Evolutionary conservation across 306 rosid species (phyloP), one percentile per base, ranked within the genome.

Genomic region (Fagus sylvatica): DNA sequence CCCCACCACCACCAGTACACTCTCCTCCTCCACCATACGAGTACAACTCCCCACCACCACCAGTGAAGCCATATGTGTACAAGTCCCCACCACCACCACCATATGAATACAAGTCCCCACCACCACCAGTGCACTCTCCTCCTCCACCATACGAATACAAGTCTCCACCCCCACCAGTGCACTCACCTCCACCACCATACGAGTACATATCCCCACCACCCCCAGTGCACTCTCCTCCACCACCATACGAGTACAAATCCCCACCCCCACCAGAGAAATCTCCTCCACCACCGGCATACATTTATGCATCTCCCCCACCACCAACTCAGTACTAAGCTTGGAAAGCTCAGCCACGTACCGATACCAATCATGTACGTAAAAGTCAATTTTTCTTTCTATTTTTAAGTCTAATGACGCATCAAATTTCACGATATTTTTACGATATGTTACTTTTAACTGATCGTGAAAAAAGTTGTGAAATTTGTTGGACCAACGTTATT

Each of bases 301-400:
- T 85, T 67, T 89, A 89, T 64, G 86, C 91, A 56, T 88, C 91
- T 79, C 91, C 91, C 37, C 91, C 91, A 54, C 91, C 91, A 55
- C 91, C 91, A 5, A 67, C 74, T 28, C 74, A 81, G 73, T 86
- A 83, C 75, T 94, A 89, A 80, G 87, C 55, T 48, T 46, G 7
- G 34, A 32, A 13, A 53, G 67, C 33, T 6, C 60, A 69, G 33
- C 51, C 68, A 22, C 62, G 61, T 43, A 39, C 83, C 55, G 11
- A 75, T 43, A 69, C 75, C 73, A 70, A 83, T 89, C 84, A 85
- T 81, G 98, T 95, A 87, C 89, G 98, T 87, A 54, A 39, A 56
- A 15, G 7, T 36, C 57, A n/a, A 41, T 2, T 60, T 22, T 49
- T 33, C n/a, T n/a, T n/a, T n/a, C n/a, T n/a, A n/a, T n/a, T n/a